phyloP scores from a whole-genome alignment of 179 eudicot genomes.

The Beta corolliflora region DNA sequence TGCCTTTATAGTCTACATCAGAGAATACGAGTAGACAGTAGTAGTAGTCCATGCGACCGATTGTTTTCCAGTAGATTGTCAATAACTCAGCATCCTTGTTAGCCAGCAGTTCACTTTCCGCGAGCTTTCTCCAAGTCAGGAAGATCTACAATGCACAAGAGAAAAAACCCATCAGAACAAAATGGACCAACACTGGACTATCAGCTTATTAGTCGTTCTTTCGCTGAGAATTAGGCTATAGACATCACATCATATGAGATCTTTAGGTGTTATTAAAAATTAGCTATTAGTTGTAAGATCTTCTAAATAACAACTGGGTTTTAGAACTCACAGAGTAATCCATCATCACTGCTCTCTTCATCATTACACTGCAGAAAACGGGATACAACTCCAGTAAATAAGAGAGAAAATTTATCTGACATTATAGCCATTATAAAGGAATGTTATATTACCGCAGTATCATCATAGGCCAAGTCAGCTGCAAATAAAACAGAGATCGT shows the following conservation, averaged over 20 bases:
- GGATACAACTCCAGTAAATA: not conserved
- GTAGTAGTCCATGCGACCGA: not conserved
- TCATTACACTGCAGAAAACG: slow-evolving; percentile 45
- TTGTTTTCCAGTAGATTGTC: not conserved
- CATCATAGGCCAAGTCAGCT: slow-evolving; percentile 56
- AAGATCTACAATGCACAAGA: slow-evolving; percentile 54
- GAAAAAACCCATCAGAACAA: not conserved
- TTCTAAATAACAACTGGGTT: not conserved
- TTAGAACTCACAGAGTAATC: slow-evolving; percentile 73
- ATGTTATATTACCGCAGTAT: slow-evolving; percentile 47
- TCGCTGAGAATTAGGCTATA: no score
- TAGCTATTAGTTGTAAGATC: not conserved
- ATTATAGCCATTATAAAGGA: not conserved
- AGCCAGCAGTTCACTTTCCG: slow-evolving; percentile 35
- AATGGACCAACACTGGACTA: not conserved
- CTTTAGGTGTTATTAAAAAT: not conserved
- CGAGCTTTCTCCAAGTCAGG: slow-evolving; percentile 88
- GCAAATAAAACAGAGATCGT: slow-evolving; percentile 24
- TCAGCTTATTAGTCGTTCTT: no score
- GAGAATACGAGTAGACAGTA: not conserved
- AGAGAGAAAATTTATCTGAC: not conserved
- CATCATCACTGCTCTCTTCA: slow-evolving; percentile 70
- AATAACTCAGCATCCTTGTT: not conserved
- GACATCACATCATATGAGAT: not conserved
- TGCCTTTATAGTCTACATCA: not conserved